Base-by-base conservation (phyloP, 1,139 yeast genomes). In the Magnusiomyces ingens region DNA sequence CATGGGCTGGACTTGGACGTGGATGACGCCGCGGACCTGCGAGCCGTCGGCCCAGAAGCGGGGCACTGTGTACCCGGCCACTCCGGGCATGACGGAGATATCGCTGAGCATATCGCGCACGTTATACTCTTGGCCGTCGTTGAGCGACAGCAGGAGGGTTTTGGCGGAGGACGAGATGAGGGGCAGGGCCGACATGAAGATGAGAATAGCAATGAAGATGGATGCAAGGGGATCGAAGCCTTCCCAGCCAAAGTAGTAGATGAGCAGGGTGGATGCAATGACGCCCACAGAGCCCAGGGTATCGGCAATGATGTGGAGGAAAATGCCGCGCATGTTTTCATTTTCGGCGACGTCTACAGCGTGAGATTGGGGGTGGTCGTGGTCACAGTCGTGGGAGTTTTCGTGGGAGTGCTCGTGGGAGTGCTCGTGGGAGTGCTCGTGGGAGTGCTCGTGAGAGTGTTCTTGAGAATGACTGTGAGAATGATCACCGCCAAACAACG, bases 201-300 rank as follows among this genome's bases (percentile, higher is more conserved):
- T 90, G 63, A 93, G 74, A 3, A 79, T 71, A 0, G 96, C 97
- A 57, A 93, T 93, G 62, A 90, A 76, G 2, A 94, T 75, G 1
- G 98, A 91, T 0, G 98, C 96, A 19, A 93, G 69, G 0, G 99
- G 97, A 65, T 93, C 99, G 65, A 88, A 87, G 0, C 87, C 86
- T 44, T 78, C 74, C 77, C 78, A 75, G 42, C 74, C 73, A 57
- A 71, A 70, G 52, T 67, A 67, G 44, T 68, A 59, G 1, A 81
- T 74, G 52, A 78, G 72, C 32, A 77, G 59, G 0, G 99, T 93
- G 0, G 98, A 90, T 0, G 88, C 70, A 12, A 94, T 93, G 22
- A 94, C 99, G 4, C 99, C 98, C 0, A 90, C 95, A 0, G 98
- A 91, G 0, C 99, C 99, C 37, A 94, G 73, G 0, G 99, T 93